Conservation (phyloP, 2,329 filamentous ascomycete species). For the Colletotrichum truncatum region DNA sequence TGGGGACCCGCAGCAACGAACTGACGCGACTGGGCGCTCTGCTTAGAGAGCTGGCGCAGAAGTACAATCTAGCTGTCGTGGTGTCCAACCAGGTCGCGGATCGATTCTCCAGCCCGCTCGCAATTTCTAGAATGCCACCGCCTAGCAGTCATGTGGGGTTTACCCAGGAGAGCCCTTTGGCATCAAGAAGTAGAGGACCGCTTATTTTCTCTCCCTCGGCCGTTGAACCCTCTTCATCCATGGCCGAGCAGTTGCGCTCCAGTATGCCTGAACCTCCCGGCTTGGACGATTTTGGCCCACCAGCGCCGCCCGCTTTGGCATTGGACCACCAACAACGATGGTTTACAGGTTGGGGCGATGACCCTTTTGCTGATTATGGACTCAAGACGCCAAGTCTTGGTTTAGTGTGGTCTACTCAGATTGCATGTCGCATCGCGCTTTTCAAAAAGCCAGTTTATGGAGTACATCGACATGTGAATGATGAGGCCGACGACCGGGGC, state of each 20-base stretch:
- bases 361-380: conserved; percentile 53
- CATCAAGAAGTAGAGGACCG: conserved; percentile 48
- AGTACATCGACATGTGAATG: conserved; percentile 40
- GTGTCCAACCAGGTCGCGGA: conserved; percentile 97
- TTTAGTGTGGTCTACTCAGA: conserved; percentile 90
- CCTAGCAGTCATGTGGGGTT: conserved; percentile 16
- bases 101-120: conserved; percentile 65
- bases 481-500: conserved; percentile 51
- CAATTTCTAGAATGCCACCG: conserved; percentile 34
- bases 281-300: conserved; percentile 52
- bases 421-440: conserved; percentile 83
- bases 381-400: conserved; percentile 89
- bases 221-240: conserved; percentile 50
- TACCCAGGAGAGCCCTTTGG: conserved; percentile 59
- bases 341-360: conserved; percentile 95
- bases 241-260: conserved; percentile 44
- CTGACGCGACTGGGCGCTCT: conserved; percentile 80
- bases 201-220: conserved; percentile 36
- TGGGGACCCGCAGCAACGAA: conserved; percentile 81
- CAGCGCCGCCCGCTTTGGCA: conserved; percentile 64
- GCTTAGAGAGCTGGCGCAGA: conserved; percentile 78
- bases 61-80: conserved; percentile 82
- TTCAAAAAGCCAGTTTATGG: conserved; percentile 73
- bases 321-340: conserved; percentile 92
- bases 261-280: conserved; percentile 42